Percentiles rank a stretch among this genome's conserved stretches.
Conservation (phyloP, 768 basidiomycete genomes). For the Gymnopilus junonius region DNA sequence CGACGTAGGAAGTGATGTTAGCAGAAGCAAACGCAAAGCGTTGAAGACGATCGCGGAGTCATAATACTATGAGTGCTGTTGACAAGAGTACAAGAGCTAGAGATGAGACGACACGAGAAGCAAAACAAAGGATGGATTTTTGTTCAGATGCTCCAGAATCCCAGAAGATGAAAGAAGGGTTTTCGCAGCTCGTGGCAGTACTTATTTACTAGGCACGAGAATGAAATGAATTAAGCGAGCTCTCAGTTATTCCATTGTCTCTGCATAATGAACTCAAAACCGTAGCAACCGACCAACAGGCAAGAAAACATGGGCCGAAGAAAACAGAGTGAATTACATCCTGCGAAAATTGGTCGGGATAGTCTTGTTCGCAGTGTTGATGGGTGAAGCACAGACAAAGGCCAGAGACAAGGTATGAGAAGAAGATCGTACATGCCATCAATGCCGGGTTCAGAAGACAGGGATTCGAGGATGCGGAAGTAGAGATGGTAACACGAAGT, state of each 20-base stretch:
- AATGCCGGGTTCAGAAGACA: background rate
- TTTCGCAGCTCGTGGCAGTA: too few species aligned
- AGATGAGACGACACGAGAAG: background rate
- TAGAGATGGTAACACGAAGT: background rate
- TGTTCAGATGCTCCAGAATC: too few species aligned
- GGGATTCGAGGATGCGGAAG: background rate
- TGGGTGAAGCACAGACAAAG: background rate
- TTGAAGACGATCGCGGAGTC: too few species aligned
- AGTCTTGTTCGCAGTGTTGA: background rate
- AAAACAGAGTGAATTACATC: background rate
- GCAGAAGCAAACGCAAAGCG: too few species aligned
- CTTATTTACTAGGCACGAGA: too few species aligned
- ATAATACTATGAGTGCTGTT: too few species aligned
- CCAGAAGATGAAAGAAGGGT: background rate
- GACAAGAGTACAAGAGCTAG: too few species aligned
- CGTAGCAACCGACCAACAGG: background rate
- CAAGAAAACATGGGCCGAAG: background rate
- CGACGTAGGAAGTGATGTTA: too few species aligned
- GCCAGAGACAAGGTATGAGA: slow-evolving; percentile 4
- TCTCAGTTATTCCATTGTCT: background rate
- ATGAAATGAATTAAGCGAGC: too few species aligned
- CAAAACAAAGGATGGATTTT: background rate
- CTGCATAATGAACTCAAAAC: background rate
- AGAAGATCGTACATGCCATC: background rate
- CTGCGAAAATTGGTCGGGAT: background rate